Evolutionary conservation across 371 early-diverging fungal genomes (phyloP), one percentile per base, ranked within the genome.

Genomic region (Mucor irregularis): DNA sequence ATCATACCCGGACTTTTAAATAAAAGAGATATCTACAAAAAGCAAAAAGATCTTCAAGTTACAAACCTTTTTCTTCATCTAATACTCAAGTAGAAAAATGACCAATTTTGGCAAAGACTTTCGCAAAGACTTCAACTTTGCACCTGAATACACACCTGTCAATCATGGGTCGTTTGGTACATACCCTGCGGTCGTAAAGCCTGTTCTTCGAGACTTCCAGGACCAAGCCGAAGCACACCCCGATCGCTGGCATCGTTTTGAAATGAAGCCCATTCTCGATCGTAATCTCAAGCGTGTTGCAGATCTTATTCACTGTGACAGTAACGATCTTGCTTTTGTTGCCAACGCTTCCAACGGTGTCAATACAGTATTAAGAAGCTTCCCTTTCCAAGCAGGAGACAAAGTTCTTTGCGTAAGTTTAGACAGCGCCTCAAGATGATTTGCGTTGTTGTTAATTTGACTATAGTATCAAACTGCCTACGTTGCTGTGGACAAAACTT

Each of bases 101-200:
- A 16, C 21, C 10, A 28, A 25, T 10, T 76, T 79, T 62, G 80
- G 80, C 8, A 74, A 76, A 63, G 55, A 53, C 11, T 66, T 68
- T 17, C 68, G 75, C 34, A 58, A 62, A n/a, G 72, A 79, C 29
- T 79, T 79, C 39, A 56, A 64, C 16, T 61, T 79, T 29, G 75
- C 73, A 1, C 60, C 70, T 16, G 58, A 59, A 19, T 74, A 67
- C 34, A 61, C 67, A 1, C 74, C 76, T 49, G 51, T 72, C 43
- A 74, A 72, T 39, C 74, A 76, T 48, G 80, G 80, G 0, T 69
- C 77, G 0, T 70, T 52, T 45, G 80, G 80, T 51, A 17, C 49
- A 9, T 61, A 61, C 39, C 69, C 69, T 22, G 45, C 44, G 2
- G 33, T 11, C 0, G 16, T 69, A 5, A 53, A 28, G 8, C 38